Evolutionary conservation across 1,139 yeast genomes (phyloP).

Genomic region (Debaryomyces singareniensis): DNA sequence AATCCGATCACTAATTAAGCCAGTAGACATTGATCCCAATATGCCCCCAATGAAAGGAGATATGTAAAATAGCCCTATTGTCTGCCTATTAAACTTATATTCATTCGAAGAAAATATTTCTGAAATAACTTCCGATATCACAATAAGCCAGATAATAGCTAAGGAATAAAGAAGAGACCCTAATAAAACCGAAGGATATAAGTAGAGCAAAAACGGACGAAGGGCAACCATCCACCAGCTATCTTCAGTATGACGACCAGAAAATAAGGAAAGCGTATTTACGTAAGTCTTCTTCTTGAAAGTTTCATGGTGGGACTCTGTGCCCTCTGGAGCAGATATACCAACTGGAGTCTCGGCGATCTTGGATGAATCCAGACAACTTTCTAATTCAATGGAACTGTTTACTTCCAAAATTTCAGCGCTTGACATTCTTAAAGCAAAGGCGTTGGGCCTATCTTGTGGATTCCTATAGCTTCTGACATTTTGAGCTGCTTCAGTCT

Average conservation of each 20-base stretch:
- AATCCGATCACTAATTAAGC: conserved; percentile 42
- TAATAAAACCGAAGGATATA: conserved; percentile 49
- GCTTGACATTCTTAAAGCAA: conserved; percentile 19
- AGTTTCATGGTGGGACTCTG: conserved; percentile 2
- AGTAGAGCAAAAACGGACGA: conserved; percentile 47
- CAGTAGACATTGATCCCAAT: conserved; percentile 51
- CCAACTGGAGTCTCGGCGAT: conserved; percentile 13
- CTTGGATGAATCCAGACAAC: conserved; percentile 5
- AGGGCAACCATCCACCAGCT: conserved; percentile 54
- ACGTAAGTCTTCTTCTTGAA: conserved; percentile 8
- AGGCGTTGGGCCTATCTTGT: conserved; percentile 26
- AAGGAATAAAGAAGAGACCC: conserved; percentile 49
- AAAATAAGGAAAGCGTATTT: conserved; percentile 17
- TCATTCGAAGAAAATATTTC: conserved; percentile 41
- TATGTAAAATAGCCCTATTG: conserved; percentile 52
- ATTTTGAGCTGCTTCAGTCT: conserved; percentile 43
- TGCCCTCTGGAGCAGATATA: conserved; percentile 10
- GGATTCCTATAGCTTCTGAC: conserved; percentile 26
- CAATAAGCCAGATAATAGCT: conserved; percentile 60
- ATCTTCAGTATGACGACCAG: conserved; percentile 46
- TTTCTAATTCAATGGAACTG: conserved; percentile 14
- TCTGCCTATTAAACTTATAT: conserved; percentile 40
- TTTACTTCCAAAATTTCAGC: conserved; percentile 14
- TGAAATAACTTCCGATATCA: conserved; percentile 52
- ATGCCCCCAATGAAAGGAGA: conserved; percentile 57